Percentiles rank a stretch among this genome's conserved stretches.
These are phyloP conservation scores for Conticribra weissflogii DNA, from an alignment of 108 stramenopile genomes.

Conservation along the genomic window DNA sequence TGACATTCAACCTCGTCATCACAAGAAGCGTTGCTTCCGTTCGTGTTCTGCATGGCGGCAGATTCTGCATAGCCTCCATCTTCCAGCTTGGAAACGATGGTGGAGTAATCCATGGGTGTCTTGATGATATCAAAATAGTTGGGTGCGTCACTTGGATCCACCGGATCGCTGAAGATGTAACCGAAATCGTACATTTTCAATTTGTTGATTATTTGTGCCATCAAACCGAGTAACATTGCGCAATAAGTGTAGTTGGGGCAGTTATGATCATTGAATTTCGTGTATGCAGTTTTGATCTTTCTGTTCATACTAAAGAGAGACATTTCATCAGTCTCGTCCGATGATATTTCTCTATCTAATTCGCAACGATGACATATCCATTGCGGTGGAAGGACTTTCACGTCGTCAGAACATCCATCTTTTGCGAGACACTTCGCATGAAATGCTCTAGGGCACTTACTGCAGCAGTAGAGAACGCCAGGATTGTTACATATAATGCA, in stretches of 20 bases:
- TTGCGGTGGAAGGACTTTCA: conserved; percentile 23
- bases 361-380: conserved; percentile 44
- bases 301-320: conserved; percentile 9
- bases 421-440: conserved; percentile 37
- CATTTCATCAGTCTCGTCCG: conserved; percentile 34
- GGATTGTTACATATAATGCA: conserved; percentile 42
- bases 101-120: conserved; percentile 48
- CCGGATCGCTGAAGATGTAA: conserved; percentile 40
- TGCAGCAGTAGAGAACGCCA: conserved; percentile 36
- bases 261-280: conserved; percentile 35
- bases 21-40: too few species aligned
- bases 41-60: too few species aligned
- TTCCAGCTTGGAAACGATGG: conserved; percentile 34
- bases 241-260: conserved; percentile 27
- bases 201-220: conserved; percentile 25
- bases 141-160: conserved; percentile 13
- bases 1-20: too few species aligned
- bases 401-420: conserved; percentile 4
- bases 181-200: conserved; percentile 41
- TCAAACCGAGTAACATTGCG: conserved; percentile 22
- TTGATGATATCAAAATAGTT: conserved; percentile 21
- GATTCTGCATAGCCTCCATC: conserved; percentile 30
- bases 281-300: conserved; percentile 31
- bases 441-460: conserved; percentile 40
- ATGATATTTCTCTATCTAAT: conserved; percentile 9